These are phyloP conservation scores for Penicillium sp. DNA, from an alignment of 2,329 filamentous ascomycete species.

Conservation along the genomic window DNA sequence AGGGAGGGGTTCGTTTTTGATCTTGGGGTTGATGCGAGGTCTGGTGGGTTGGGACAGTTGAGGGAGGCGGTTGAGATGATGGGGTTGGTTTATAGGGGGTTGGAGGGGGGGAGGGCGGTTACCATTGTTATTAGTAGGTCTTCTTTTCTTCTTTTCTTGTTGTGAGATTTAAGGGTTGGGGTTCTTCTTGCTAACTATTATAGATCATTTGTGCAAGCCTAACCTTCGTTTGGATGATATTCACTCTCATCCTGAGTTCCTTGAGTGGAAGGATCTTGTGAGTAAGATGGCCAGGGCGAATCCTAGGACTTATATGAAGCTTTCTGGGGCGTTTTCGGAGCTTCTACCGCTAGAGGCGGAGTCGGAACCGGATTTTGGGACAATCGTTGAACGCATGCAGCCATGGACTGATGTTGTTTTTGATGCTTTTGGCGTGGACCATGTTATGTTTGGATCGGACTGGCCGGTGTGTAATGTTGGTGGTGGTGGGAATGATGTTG, in stretches of 20 bases:
- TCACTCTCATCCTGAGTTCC: slow-evolving; percentile 54
- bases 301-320: slow-evolving; percentile 76
- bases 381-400: slow-evolving; percentile 57
- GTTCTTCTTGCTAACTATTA: slow-evolving; percentile 13
- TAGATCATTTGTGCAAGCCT: slow-evolving; percentile 89
- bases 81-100: slow-evolving; percentile 61
- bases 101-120: slow-evolving; percentile 51
- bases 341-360: slow-evolving; percentile 53
- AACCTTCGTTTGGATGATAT: slow-evolving; percentile 57
- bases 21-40: slow-evolving; percentile 75
- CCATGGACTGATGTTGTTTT: slow-evolving; percentile 73
- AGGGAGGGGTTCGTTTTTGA: slow-evolving; percentile 70
- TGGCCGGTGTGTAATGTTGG: slow-evolving; percentile 87
- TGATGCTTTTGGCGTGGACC: slow-evolving; percentile 65
- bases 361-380: slow-evolving; percentile 18
- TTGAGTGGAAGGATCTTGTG: slow-evolving; percentile 68
- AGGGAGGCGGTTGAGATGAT: slow-evolving; percentile 71
- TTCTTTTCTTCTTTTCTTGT: slow-evolving; percentile 3
- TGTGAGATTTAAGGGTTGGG: background rate
- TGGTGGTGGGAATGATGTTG: slow-evolving; percentile 53
- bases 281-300: slow-evolving; percentile 61
- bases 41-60: slow-evolving; percentile 71
- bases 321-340: slow-evolving; percentile 83
- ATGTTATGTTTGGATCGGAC: slow-evolving; percentile 88
- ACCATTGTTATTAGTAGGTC: slow-evolving; percentile 65